Conservation (phyloP, 108 stramenopile species). For the Cylindrotheca fusiformis region DNA sequence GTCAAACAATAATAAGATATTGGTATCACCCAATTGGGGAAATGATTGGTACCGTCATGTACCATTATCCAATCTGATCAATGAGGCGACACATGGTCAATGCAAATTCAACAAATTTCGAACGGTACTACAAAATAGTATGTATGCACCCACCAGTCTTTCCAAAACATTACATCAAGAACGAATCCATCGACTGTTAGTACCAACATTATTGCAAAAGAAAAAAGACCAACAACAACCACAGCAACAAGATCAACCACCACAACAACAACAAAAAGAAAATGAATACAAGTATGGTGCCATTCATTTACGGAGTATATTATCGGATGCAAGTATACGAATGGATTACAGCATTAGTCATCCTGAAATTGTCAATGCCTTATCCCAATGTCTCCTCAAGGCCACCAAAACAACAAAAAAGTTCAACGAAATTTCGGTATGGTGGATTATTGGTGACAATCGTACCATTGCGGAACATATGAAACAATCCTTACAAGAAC, state of each 20-base stretch:
- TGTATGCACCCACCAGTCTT: constrained; percentile 14
- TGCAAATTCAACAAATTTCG: constrained; percentile 1
- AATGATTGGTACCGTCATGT: constrained; percentile 12
- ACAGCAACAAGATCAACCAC: too few relatives aligned
- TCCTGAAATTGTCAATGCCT: neutral
- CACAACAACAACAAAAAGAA: neutral
- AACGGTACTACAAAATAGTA: constrained; percentile 16
- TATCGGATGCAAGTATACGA: neutral
- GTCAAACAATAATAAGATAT: neutral
- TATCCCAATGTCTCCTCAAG: neutral
- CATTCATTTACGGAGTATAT: constrained; percentile 16
- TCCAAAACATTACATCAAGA: neutral
- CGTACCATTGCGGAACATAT: constrained; percentile 2
- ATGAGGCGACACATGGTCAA: neutral
- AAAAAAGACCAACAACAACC: neutral
- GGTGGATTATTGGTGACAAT: constrained; percentile 19
- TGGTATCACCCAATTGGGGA: constrained; percentile 20
- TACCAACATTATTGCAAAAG: neutral
- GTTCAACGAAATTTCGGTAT: constrained; percentile 7
- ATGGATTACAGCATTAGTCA: neutral
- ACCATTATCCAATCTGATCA: neutral
- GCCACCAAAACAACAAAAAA: constrained; percentile 1
- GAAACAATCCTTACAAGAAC: neutral
- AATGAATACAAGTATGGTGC: constrained; percentile 7
- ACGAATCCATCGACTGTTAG: constrained; percentile 1